phyloP scores from a whole-genome alignment of 768 basidiomycete species.

The Hericium alpestre region DNA sequence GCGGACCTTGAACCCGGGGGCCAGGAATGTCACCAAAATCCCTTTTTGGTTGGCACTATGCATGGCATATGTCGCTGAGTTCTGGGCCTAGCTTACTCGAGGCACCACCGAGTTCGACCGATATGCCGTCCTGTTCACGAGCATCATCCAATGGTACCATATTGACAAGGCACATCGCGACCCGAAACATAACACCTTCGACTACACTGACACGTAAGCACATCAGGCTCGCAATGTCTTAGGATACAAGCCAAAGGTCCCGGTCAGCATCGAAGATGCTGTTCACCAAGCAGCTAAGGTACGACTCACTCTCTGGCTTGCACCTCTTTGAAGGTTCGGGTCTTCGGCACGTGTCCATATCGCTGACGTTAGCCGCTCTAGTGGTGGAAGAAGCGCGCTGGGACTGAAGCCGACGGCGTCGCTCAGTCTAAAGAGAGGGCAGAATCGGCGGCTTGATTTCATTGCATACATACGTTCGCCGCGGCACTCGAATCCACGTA shows the following conservation, averaged over 20 bases:
- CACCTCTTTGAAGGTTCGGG: background rate
- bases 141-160: background rate
- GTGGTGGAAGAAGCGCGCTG: background rate
- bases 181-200: too few relatives aligned
- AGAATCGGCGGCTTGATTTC: too few relatives aligned
- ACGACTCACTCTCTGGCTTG: background rate
- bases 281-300: background rate
- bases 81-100: background rate
- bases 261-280: background rate
- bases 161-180: background rate
- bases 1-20: background rate
- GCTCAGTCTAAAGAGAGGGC: too few relatives aligned
- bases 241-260: background rate
- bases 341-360: background rate
- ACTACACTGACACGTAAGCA: too few relatives aligned
- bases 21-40: background rate
- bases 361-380: background rate
- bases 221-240: background rate
- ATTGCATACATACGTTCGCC: too few relatives aligned
- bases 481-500: too few relatives aligned
- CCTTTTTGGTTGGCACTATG: background rate
- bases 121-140: background rate
- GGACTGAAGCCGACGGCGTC: background rate
- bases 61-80: background rate
- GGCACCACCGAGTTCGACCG: background rate